Evolutionary conservation across 2,329 filamentous ascomycete genomes (phyloP).

Genomic region (Thermomyces lanuginosus): DNA sequence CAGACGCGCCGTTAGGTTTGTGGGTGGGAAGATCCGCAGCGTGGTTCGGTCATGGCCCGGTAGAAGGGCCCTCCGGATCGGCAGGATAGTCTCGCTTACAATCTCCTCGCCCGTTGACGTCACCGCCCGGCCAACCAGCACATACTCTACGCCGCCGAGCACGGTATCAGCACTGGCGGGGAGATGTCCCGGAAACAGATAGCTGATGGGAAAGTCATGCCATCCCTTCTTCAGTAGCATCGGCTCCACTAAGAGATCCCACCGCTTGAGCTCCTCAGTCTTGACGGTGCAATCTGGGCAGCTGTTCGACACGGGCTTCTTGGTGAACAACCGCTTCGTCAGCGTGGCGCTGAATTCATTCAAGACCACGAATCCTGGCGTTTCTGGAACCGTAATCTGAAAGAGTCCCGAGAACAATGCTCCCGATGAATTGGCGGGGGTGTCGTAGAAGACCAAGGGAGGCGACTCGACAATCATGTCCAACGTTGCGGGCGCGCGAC

Average conservation of each 20-base stretch:
- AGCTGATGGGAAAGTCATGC: slow-evolving; percentile 78
- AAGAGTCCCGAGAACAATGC: slow-evolving; percentile 75
- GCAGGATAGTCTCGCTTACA: slow-evolving; percentile 50
- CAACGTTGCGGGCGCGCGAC: slow-evolving; percentile 33
- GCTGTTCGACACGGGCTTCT: slow-evolving; percentile 63
- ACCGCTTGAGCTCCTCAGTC: slow-evolving; percentile 57
- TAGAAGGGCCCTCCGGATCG: slow-evolving; percentile 63
- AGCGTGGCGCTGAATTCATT: slow-evolving; percentile 59
- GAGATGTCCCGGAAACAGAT: slow-evolving; percentile 69
- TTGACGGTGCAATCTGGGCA: slow-evolving; percentile 62
- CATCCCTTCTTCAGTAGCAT: slow-evolving; percentile 33
- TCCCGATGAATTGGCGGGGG: slow-evolving; percentile 57
- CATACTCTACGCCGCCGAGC: slow-evolving; percentile 60
- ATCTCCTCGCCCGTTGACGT: slow-evolving; percentile 44
- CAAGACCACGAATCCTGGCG: slow-evolving; percentile 43
- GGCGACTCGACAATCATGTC: slow-evolving; percentile 64
- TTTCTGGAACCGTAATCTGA: slow-evolving; percentile 52
- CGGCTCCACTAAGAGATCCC: slow-evolving; percentile 53
- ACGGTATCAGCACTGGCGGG: slow-evolving; percentile 65
- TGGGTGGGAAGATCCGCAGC: slow-evolving; percentile 88
- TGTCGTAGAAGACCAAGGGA: slow-evolving; percentile 69
- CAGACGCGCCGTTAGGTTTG: slow-evolving; percentile 75
- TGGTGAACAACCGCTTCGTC: slow-evolving; percentile 53
- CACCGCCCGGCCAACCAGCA: slow-evolving; percentile 52
- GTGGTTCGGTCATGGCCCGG: slow-evolving; percentile 72